These are phyloP conservation scores for Collybia sp. DNA, from an alignment of 768 basidiomycete genomes.

Conservation along the genomic window DNA sequence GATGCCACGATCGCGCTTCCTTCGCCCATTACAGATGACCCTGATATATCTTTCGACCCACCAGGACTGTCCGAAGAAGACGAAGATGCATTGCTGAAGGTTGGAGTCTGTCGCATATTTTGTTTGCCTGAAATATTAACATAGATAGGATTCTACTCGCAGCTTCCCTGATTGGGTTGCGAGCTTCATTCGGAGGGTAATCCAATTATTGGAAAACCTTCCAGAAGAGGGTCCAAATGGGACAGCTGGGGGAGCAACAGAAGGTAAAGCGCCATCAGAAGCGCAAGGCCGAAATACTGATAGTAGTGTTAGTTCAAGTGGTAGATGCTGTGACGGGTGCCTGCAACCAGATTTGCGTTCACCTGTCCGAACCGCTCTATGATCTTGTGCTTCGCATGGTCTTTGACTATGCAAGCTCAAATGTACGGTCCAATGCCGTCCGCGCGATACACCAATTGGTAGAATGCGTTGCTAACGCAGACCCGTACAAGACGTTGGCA, in stretches of 20 bases:
- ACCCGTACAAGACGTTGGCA: conserved; percentile 70
- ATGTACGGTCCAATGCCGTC: conserved; percentile 81
- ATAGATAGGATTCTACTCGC: conserved; percentile 53
- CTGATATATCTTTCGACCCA: conserved; percentile 29
- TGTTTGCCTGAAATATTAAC: not conserved
- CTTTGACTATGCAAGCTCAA: conserved; percentile 76
- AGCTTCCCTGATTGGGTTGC: conserved; percentile 81
- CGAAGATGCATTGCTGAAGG: conserved; percentile 66
- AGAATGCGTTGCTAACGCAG: conserved; percentile 78
- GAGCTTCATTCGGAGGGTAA: conserved; percentile 74
- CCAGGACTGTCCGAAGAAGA: conserved; percentile 48
- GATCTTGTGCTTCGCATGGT: conserved; percentile 82
- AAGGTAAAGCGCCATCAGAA: conserved; percentile 38
- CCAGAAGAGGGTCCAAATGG: conserved; percentile 76
- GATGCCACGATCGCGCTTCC: conserved; percentile 4
- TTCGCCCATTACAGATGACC: conserved; percentile 18
- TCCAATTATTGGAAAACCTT: conserved; percentile 78
- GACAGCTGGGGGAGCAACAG: conserved; percentile 55
- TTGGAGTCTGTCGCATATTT: conserved; percentile 8
- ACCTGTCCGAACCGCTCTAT: conserved; percentile 69
- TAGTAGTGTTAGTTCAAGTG: conserved; percentile 47
- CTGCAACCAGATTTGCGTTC: conserved; percentile 74
- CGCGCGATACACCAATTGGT: conserved; percentile 84
- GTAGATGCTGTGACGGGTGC: conserved; percentile 74
- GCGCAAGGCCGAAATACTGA: too few relatives aligned